Evolutionary conservation across 805 yeast genomes (phyloP).

Genomic region (Ogataea pini): DNA sequence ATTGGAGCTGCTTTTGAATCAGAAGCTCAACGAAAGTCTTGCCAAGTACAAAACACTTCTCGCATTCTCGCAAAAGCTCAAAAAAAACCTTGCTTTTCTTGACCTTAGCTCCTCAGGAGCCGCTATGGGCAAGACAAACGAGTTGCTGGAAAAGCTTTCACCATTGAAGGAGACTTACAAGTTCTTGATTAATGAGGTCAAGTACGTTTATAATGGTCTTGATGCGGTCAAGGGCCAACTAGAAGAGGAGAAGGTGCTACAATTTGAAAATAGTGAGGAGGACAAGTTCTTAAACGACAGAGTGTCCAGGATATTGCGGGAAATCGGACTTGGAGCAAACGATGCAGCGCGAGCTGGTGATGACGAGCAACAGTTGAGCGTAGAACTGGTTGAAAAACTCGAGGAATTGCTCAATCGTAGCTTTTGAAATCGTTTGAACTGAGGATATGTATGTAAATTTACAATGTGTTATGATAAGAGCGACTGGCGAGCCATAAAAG

Average conservation of each 20-base stretch:
- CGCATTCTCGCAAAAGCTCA: slow-evolving; percentile 28
- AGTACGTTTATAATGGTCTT: slow-evolving; percentile 22
- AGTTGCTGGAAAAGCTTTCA: slow-evolving; percentile 18
- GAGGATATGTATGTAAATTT: background rate
- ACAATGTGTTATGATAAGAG: slow-evolving; percentile 6
- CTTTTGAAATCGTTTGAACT: background rate
- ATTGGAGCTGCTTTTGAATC: slow-evolving; percentile 45
- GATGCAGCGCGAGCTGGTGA: background rate
- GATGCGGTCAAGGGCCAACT: slow-evolving; percentile 15
- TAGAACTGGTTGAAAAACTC: slow-evolving; percentile 18
- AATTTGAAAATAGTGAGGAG: slow-evolving; percentile 17
- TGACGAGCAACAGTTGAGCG: slow-evolving; percentile 6
- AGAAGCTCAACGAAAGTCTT: slow-evolving; percentile 41
- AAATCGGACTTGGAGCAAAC: slow-evolving; percentile 9
- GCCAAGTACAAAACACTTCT: slow-evolving; percentile 40
- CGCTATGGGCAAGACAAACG: slow-evolving; percentile 4
- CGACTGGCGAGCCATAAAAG: background rate
- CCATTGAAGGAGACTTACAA: slow-evolving; percentile 32
- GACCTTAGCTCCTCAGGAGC: slow-evolving; percentile 11
- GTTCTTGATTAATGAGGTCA: slow-evolving; percentile 28
- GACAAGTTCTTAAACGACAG: slow-evolving; percentile 24
- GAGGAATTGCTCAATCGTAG: slow-evolving; percentile 13
- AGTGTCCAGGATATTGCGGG: slow-evolving; percentile 16
- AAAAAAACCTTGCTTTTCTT: slow-evolving; percentile 13
- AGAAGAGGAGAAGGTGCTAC: slow-evolving; percentile 10